These are phyloP conservation scores for Podila clonocystis DNA, from an alignment of 192 early-diverging fungal genomes.

Conservation along the genomic window DNA sequence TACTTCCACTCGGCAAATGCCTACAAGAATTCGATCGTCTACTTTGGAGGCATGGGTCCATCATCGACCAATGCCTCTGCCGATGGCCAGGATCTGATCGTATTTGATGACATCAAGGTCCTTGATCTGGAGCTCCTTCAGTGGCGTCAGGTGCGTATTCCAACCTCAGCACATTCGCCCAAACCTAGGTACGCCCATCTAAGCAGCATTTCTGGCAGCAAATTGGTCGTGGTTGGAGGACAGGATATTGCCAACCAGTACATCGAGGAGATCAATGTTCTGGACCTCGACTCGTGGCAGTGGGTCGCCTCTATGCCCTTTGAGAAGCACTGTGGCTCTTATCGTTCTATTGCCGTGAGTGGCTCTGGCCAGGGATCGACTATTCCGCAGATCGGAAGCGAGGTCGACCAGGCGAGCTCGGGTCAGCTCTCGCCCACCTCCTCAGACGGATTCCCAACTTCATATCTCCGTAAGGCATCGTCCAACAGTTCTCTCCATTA, in stretches of 20 bases:
- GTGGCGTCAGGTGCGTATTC: conserved; percentile 59
- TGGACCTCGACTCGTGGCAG: conserved; percentile 65
- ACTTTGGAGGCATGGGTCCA: conserved; percentile 83
- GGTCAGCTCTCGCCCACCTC: conserved; percentile 11
- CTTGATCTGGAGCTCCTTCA: conserved; percentile 64
- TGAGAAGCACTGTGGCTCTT: conserved; percentile 74
- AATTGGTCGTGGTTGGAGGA: conserved; percentile 74
- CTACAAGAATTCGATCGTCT: conserved; percentile 66
- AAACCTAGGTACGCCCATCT: conserved; percentile 79
- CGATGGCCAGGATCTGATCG: conserved; percentile 53
- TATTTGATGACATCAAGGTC: conserved; percentile 74
- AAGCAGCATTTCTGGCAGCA: conserved; percentile 63
- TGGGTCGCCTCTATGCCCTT: conserved; percentile 71
- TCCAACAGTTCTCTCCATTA: conserved; percentile 46
- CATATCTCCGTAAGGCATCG: conserved; percentile 33
- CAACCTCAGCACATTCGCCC: conserved; percentile 57
- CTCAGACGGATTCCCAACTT: conserved; percentile 33
- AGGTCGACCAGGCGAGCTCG: conserved; percentile 10
- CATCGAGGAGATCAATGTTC: conserved; percentile 75
- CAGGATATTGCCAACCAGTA: conserved; percentile 80
- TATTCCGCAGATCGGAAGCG: conserved; percentile 42
- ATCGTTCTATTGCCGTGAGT: conserved; percentile 75
- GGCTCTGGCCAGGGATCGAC: conserved; percentile 47
- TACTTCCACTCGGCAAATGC: conserved; percentile 80
- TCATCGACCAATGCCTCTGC: conserved; percentile 52